Evolutionary conservation across 345 rosid genomes (phyloP), one percentile per base, ranked within the genome.

Genomic region (Iberis pinnata): DNA sequence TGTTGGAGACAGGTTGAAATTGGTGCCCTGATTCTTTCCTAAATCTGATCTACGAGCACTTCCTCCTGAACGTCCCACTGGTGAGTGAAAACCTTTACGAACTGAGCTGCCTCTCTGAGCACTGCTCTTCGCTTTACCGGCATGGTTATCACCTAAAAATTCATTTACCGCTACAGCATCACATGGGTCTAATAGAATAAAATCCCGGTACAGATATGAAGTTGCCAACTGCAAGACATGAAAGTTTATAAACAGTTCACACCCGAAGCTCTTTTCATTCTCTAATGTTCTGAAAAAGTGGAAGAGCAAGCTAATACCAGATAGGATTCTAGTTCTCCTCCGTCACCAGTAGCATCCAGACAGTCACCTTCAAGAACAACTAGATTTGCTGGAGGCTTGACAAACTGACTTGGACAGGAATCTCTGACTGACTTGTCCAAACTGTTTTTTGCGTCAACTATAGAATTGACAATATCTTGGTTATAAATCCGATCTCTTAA

Each of bases 361-460:
- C 94, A 88, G 57, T 86, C 99, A 32, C 94, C 95, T 80, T 93
- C 94, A 58, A 88, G 80, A 48, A 93, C 99, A 54, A 88, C 82
- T 62, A 93, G 77, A 74, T 88, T 88, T 56, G 94, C 86, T 3
- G 99, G 99, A 45, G 97, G 87, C 73, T 80, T 93, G 55, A 86
- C 83, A 62, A 83, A 82, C 61, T 76, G 74, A 72, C 78, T 71
- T 27, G 76, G 64, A 45, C 67, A 62, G 62, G 70, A 60, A 43
- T 85, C 87, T 35, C 70, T 71, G 35, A 58, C 71, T 32, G 85
- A 75, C 70, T 67, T 70, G 71, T 92, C 94, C 65, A 92, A 64
- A 75, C 69, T 53, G 69, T 73, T 92, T 69, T 88, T 85, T 18
- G 79, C 40, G 60, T 92, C 98, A 59, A 77, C 98, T 92, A 74